phyloP scores from a whole-genome alignment of 2,329 filamentous ascomycete genomes.

The Phialophora tarda region DNA sequence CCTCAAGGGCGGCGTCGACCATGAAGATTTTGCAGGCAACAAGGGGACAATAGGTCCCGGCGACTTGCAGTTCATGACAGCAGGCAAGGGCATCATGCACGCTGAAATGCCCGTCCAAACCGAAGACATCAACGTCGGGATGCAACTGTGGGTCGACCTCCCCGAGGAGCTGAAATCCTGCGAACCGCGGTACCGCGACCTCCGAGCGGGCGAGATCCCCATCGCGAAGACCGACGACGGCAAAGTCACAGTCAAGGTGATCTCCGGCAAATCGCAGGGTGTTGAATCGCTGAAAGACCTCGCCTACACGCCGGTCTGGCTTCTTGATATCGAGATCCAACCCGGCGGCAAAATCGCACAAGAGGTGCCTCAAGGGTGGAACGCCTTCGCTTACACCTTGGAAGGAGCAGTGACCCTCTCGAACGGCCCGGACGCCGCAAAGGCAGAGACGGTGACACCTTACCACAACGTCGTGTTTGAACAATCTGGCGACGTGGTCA shows the following conservation, averaged over 20 bases:
- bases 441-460: conserved; percentile 62
- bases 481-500: conserved; percentile 74
- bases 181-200: conserved; percentile 90
- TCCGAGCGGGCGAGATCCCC: conserved; percentile 80
- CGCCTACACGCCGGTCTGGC: conserved; percentile 97
- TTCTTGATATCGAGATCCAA: conserved; percentile 79
- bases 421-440: conserved; percentile 45
- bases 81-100: conserved; percentile 88
- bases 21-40: conserved; percentile 90
- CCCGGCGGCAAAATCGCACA: conserved; percentile 81
- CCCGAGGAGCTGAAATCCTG: conserved; percentile 80
- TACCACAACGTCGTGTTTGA: conserved; percentile 93
- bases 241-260: conserved; percentile 83
- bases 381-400: conserved; percentile 87
- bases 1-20: conserved; percentile 81
- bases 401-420: conserved; percentile 69
- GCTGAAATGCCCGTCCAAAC: conserved; percentile 91
- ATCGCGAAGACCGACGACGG: conserved; percentile 71
- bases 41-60: conserved; percentile 81
- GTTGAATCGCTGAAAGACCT: conserved; percentile 87
- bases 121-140: conserved; percentile 79
- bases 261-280: conserved; percentile 81
- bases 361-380: conserved; percentile 79
- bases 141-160: conserved; percentile 96
- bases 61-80: conserved; percentile 98